Base-by-base conservation (phyloP, 352 stramenopile genomes). In the Pythium phragmiticola region DNA sequence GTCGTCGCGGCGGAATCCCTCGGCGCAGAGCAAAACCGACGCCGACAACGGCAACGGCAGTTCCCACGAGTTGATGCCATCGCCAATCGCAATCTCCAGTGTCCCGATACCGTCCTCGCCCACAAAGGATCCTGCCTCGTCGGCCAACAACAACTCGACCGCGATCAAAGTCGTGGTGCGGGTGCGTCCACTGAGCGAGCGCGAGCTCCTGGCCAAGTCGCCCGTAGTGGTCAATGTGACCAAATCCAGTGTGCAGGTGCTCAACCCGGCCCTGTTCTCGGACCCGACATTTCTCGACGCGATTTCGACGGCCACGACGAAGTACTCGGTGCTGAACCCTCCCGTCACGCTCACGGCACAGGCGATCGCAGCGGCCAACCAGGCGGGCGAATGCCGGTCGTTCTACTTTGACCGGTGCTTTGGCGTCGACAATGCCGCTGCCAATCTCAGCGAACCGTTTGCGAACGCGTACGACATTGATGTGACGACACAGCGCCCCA, bases 351-450 rank as follows among this genome's bases (percentile, higher is more conserved):
- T 90, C 17, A 74, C 47, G 7, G 21, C 63, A 0, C 69, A 73
- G 8, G 75, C 59, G 0, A 48, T 89, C 6, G 53, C 66, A 2
- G 75, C 79, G 0, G 80, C 82, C 2, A 69, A 57, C 2, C 63
- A 67, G 0, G 76, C 73, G 2, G 79, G 79, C 11, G 78, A 88
- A 57, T 89, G 76, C 52, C 81, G 82, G 17, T 74, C 68, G 5
- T 94, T 94, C 73, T 73, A 88, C 54, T 94, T 92, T 56, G 85
- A 94, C 47, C 80, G 80, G 7, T 94, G 83, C 61, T 92, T 91
- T 61, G 82, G 83, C 4, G 70, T 82, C 2, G 58, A 77, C 28
- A 75, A 73, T 26, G 57, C 66, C 14, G 67, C 59, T 0, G 57
- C 42, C 7, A 75, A 63, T 3, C 71, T 78, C 8, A 66, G 73